phyloP scores from a whole-genome alignment of 2,329 filamentous ascomycete species.

The Fusarium irregulare region DNA sequence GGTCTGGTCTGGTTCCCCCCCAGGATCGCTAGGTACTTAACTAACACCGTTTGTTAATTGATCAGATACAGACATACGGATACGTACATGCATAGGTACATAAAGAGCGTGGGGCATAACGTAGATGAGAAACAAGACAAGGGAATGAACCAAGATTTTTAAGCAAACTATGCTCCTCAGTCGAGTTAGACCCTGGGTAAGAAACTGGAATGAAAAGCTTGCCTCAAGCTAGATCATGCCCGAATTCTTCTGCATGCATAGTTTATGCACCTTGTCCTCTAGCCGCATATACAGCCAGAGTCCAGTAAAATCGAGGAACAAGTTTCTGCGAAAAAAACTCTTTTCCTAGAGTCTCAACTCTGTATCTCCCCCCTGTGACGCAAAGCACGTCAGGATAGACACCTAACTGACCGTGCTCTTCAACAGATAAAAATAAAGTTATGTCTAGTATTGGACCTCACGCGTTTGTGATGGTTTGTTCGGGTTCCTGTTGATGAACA shows the following conservation, averaged over 20 bases:
- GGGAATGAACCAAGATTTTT: conserved; percentile 29
- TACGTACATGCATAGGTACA: not conserved
- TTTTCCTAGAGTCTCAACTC: not conserved
- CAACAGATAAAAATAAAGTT: conserved; percentile 21
- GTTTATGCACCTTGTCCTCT: conserved; percentile 24
- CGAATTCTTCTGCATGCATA: conserved; percentile 27
- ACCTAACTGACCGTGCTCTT: not conserved
- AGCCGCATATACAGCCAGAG: conserved; percentile 20
- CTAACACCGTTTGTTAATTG: conserved; percentile 42
- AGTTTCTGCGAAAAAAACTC: not conserved
- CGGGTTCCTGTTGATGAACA: not conserved
- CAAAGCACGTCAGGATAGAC: not conserved
- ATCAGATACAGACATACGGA: not conserved
- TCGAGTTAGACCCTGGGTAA: not conserved
- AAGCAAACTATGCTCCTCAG: not conserved
- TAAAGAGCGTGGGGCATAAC: conserved; percentile 25
- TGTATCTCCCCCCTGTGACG: not conserved
- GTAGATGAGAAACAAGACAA: conserved; percentile 18
- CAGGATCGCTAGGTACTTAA: conserved; percentile 27
- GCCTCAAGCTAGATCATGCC: not conserved
- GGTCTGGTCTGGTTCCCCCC: conserved; percentile 15
- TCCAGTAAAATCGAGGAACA: not conserved
- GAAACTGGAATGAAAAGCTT: conserved; percentile 14
- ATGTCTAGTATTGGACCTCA: conserved; percentile 15
- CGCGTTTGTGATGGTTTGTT: conserved; percentile 28